Percentiles rank a stretch among this genome's conserved stretches.
Conservation (phyloP, 768 basidiomycete species). For the Neoboletus subvelutipes region DNA sequence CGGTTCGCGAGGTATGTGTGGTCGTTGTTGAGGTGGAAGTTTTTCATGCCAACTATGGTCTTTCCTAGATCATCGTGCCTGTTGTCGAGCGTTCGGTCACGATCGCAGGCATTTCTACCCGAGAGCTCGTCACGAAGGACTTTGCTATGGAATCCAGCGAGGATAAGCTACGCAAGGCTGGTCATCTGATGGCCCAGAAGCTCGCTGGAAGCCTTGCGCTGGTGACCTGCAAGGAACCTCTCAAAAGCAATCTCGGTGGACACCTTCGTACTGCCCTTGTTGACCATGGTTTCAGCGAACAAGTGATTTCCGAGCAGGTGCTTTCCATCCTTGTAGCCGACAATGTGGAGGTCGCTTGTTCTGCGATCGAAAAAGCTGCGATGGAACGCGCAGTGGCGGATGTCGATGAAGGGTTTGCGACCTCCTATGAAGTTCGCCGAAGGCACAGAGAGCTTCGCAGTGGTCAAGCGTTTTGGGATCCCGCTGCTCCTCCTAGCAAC, state of each 20-base stretch:
- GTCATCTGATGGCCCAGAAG: constrained; percentile 95
- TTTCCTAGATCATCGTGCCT: constrained; percentile 81
- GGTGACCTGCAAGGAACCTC: constrained; percentile 97
- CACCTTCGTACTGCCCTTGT: constrained; percentile 81
- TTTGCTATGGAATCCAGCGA: constrained; percentile 93
- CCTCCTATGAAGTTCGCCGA: constrained; percentile 80
- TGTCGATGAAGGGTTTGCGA: constrained; percentile 84
- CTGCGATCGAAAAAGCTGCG: constrained; percentile 94
- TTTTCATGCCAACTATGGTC: background rate
- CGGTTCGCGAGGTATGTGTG: constrained; percentile 81
- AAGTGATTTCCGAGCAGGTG: constrained; percentile 81
- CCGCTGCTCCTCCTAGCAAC: constrained; percentile 64
- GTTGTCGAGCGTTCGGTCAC: constrained; percentile 98
- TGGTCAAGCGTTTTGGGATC: constrained; percentile 88
- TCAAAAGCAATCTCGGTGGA: constrained; percentile 86
- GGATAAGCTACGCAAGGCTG: constrained; percentile 85
- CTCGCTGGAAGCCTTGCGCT: constrained; percentile 94
- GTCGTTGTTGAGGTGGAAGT: background rate
- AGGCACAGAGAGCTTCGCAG: constrained; percentile 82
- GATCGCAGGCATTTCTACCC: constrained; percentile 95
- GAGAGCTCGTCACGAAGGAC: constrained; percentile 93
- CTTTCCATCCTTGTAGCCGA: constrained; percentile 80
- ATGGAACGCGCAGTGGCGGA: constrained; percentile 94
- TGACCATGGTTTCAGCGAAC: constrained; percentile 89
- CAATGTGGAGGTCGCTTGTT: constrained; percentile 91